Evolutionary conservation across 805 yeast genomes (phyloP).

Genomic region (Teunomyces aglyptinius): DNA sequence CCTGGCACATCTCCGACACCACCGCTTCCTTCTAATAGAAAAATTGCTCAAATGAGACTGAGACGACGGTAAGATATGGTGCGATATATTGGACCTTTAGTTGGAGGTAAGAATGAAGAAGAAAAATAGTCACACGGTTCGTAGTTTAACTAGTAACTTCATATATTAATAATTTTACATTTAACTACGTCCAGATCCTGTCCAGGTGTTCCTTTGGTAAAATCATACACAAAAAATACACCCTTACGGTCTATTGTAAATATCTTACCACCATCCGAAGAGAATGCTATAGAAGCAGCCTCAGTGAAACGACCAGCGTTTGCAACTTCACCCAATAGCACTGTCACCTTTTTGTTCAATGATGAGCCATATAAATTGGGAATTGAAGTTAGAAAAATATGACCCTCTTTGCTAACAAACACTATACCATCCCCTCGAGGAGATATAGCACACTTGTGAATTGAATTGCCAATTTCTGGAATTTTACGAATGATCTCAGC

Average conservation of each 20-base stretch:
- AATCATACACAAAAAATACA: conserved; percentile 72
- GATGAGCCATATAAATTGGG: conserved; percentile 39
- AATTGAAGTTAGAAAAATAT: conserved; percentile 64
- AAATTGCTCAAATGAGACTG: conserved; percentile 34
- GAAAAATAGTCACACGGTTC: no score
- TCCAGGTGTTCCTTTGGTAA: conserved; percentile 78
- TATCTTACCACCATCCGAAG: conserved; percentile 77
- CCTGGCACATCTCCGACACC: conserved; percentile 14
- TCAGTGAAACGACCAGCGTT: conserved; percentile 70
- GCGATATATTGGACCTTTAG: no score
- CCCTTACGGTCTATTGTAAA: conserved; percentile 83
- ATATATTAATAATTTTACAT: conserved; percentile 52
- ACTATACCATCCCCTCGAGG: conserved; percentile 88
- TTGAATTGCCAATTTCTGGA: conserved; percentile 77
- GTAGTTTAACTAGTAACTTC: no score
- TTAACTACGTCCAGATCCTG: conserved; percentile 64
- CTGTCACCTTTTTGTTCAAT: conserved; percentile 46
- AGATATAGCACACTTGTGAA: conserved; percentile 71
- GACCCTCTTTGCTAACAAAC: conserved; percentile 74
- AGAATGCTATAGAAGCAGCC: conserved; percentile 76
- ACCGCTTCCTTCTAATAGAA: conserved; percentile 22
- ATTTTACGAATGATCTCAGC: conserved; percentile 47
- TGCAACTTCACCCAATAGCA: conserved; percentile 73
- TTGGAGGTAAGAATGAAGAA: no score
- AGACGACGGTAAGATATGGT: conserved; percentile 20